These are phyloP conservation scores for Pyrus hybrid DNA, from an alignment of 331 rosid species.

Conservation along the genomic window DNA sequence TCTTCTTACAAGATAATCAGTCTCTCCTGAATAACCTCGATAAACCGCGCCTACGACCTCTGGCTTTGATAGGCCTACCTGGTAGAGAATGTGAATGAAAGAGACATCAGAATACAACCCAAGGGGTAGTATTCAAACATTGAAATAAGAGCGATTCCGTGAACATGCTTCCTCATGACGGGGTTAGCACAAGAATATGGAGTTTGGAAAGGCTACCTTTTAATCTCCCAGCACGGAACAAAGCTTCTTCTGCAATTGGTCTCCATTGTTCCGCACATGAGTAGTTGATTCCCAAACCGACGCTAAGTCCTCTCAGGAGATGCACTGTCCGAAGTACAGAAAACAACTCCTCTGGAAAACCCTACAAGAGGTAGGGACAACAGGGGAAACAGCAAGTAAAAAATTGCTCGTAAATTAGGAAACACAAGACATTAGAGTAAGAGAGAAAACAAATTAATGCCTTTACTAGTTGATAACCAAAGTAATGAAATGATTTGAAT, in stretches of 20 bases:
- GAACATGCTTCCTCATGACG: background rate
- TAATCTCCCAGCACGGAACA: slow-evolving; percentile 58
- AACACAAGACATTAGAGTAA: no score
- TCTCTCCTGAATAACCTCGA: slow-evolving; percentile 34
- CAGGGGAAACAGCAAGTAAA: background rate
- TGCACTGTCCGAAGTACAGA: slow-evolving; percentile 90
- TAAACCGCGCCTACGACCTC: slow-evolving; percentile 27
- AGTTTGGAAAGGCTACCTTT: slow-evolving; percentile 40
- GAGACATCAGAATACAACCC: background rate
- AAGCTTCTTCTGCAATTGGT: slow-evolving; percentile 89
- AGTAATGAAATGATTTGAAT: background rate
- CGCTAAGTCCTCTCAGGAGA: slow-evolving; percentile 90
- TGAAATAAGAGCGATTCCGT: background rate
- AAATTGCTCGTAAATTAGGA: no score
- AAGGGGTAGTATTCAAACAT: background rate
- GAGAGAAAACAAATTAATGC: no score
- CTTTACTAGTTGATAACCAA: background rate
- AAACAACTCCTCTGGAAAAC: slow-evolving; percentile 93
- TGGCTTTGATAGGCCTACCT: slow-evolving; percentile 29
- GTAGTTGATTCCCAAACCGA: slow-evolving; percentile 90
- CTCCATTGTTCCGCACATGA: slow-evolving; percentile 98
- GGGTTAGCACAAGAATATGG: background rate
- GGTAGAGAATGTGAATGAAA: background rate
- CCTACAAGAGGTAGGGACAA: slow-evolving; percentile 28
- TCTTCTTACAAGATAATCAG: slow-evolving; percentile 1